Evolutionary conservation across 768 basidiomycete genomes (phyloP).

Genomic region (Omphalotus guepiniiformis): DNA sequence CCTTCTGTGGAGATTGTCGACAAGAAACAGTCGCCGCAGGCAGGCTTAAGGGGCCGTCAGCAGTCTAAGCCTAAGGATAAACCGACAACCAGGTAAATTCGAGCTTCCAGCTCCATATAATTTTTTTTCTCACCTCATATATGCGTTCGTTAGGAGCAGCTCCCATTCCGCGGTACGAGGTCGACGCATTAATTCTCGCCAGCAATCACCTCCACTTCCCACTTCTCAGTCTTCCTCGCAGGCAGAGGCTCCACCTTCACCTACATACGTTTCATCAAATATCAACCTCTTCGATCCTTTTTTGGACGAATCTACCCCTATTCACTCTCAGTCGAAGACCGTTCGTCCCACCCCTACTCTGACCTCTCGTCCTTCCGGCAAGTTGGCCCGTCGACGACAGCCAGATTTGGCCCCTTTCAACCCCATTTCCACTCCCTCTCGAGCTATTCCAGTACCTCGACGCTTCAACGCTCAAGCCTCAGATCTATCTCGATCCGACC

Average conservation of each 20-base stretch:
- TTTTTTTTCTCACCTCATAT: slow-evolving; percentile 4
- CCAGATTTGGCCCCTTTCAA: slow-evolving; percentile 22
- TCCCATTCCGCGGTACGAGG: slow-evolving; percentile 39
- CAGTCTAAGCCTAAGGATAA: slow-evolving; percentile 41
- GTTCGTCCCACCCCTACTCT: slow-evolving; percentile 36
- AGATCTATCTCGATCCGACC: slow-evolving; percentile 49
- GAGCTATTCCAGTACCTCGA: slow-evolving; percentile 50
- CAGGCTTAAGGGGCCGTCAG: slow-evolving; percentile 25
- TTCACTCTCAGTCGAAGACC: slow-evolving; percentile 15
- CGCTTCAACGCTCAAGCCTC: slow-evolving; percentile 16
- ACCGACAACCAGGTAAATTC: slow-evolving; percentile 34
- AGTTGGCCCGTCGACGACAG: slow-evolving; percentile 56
- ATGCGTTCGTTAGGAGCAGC: slow-evolving; percentile 34
- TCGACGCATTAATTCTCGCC: slow-evolving; percentile 52
- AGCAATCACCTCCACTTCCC: slow-evolving; percentile 56
- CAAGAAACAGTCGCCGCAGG: slow-evolving; percentile 30
- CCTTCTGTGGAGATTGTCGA: slow-evolving; percentile 24
- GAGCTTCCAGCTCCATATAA: slow-evolving; percentile 1
- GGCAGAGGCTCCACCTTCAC: slow-evolving; percentile 52
- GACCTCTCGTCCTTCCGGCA: slow-evolving; percentile 46
- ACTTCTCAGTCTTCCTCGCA: too few relatives aligned
- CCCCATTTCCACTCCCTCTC: slow-evolving; percentile 31
- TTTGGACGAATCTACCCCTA: slow-evolving; percentile 28
- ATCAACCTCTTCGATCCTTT: slow-evolving; percentile 49
- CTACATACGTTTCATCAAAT: slow-evolving; percentile 37